phyloP scores from a whole-genome alignment of 768 basidiomycete genomes.

The Pleurotus citrinopileatus region DNA sequence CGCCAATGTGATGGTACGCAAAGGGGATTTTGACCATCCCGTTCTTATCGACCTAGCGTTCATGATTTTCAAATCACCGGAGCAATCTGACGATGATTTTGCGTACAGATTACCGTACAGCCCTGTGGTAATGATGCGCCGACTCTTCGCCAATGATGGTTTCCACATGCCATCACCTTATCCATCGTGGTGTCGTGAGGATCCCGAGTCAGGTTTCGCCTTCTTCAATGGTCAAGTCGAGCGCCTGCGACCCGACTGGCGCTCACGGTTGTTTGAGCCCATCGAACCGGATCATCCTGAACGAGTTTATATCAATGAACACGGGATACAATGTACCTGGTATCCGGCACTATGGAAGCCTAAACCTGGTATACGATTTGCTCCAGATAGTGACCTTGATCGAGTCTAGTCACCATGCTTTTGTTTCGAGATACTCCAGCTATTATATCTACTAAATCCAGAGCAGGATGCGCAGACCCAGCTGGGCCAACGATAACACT shows the following conservation, averaged over 20 bases:
- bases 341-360: no score
- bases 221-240: neutral
- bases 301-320: neutral
- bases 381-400: no score
- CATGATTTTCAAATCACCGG: neutral
- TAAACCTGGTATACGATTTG: no score
- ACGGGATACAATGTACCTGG: no score
- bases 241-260: neutral
- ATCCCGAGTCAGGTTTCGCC: neutral
- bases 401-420: no score
- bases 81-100: neutral
- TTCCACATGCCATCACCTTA: slow-evolving; percentile 1
- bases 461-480: no score
- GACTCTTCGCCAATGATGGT: neutral
- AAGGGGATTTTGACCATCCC: neutral
- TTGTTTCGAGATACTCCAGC: no score
- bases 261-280: neutral
- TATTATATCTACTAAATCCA: no score
- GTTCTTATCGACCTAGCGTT: neutral
- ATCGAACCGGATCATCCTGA: neutral
- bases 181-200: neutral
- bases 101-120: neutral
- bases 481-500: no score
- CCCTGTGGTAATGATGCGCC: neutral
- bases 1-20: neutral